These are phyloP conservation scores for Apodospora peruviana DNA, from an alignment of 495 filamentous ascomycete genomes.

Conservation along the genomic window DNA sequence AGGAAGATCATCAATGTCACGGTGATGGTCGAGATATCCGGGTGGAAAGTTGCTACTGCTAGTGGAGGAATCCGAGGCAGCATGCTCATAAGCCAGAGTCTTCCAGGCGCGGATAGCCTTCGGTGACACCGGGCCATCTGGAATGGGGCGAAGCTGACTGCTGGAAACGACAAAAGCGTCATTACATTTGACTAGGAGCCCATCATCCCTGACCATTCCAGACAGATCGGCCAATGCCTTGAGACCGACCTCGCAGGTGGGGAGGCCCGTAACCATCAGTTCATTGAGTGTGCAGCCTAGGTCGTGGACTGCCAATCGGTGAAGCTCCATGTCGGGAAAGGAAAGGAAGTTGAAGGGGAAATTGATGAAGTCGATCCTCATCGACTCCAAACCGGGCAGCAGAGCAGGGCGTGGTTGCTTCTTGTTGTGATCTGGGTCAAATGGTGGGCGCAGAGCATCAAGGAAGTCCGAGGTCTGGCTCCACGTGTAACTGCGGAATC, in stretches of 20 bases:
- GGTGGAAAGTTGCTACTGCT: not conserved
- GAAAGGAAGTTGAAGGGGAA: conserved; percentile 31
- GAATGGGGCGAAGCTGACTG: conserved; percentile 22
- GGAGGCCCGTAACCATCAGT: conserved; percentile 37
- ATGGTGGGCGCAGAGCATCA: conserved; percentile 32
- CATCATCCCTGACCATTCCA: conserved; percentile 40
- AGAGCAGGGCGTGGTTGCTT: conserved; percentile 25
- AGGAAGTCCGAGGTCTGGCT: conserved; percentile 41
- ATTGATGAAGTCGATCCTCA: conserved; percentile 45
- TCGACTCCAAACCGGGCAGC: conserved; percentile 32
- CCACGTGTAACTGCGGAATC: conserved; percentile 45
- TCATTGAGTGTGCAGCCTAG: conserved; percentile 40
- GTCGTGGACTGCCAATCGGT: conserved; percentile 33
- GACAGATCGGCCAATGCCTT: conserved; percentile 30
- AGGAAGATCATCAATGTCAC: not conserved
- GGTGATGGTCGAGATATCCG: not conserved
- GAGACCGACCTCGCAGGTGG: conserved; percentile 26
- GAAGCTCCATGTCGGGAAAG: conserved; percentile 25
- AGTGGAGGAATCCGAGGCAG: too few relatives aligned
- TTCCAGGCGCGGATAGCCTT: conserved; percentile 33
- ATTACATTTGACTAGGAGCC: conserved; percentile 31
- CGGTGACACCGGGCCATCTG: conserved; percentile 13
- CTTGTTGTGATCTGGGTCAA: conserved; percentile 21
- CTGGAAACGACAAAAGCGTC: conserved; percentile 27
- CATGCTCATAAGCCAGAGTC: conserved; percentile 13